Conservation (phyloP, 2,329 filamentous ascomycete genomes). For the Teratosphaeriaceae sp. region DNA sequence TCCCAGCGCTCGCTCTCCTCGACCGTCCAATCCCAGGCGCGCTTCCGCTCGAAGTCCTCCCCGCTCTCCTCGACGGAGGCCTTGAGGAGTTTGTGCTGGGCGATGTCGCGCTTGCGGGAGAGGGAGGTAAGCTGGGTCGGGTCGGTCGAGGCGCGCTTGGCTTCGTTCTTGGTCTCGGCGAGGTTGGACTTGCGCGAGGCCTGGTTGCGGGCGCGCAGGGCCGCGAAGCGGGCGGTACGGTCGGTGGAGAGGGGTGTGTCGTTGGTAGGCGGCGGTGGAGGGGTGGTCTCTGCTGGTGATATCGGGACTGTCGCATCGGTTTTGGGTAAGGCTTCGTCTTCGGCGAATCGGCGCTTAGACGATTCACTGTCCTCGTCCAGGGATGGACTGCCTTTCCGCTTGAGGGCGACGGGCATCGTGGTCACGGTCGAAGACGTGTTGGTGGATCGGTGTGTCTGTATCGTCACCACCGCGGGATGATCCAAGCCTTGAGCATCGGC, state of each 20-base stretch:
- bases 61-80: slow-evolving; percentile 78
- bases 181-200: slow-evolving; percentile 62
- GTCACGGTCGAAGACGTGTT: background rate
- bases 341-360: slow-evolving; percentile 30
- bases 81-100: slow-evolving; percentile 87
- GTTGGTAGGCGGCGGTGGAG: background rate
- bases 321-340: slow-evolving; percentile 13
- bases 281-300: slow-evolving; percentile 8
- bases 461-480: too few species aligned
- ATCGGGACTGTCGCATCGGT: slow-evolving; percentile 11
- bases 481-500: too few species aligned
- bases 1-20: slow-evolving; percentile 96
- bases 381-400: slow-evolving; percentile 31
- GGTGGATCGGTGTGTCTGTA: too few species aligned
- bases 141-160: slow-evolving; percentile 70
- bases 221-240: slow-evolving; percentile 74
- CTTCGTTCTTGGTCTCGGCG: slow-evolving; percentile 76
- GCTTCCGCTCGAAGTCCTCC: slow-evolving; percentile 93
- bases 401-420: slow-evolving; percentile 24
- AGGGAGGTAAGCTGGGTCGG: slow-evolving; percentile 69
- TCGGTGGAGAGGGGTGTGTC: slow-evolving; percentile 35
- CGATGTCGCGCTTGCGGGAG: slow-evolving; percentile 79
- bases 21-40: slow-evolving; percentile 97
- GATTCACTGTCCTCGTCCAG: slow-evolving; percentile 27
- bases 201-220: slow-evolving; percentile 65